Evolutionary conservation across 78 protist species (phyloP).

Genomic region (Blattamonas nauphoetae): DNA sequence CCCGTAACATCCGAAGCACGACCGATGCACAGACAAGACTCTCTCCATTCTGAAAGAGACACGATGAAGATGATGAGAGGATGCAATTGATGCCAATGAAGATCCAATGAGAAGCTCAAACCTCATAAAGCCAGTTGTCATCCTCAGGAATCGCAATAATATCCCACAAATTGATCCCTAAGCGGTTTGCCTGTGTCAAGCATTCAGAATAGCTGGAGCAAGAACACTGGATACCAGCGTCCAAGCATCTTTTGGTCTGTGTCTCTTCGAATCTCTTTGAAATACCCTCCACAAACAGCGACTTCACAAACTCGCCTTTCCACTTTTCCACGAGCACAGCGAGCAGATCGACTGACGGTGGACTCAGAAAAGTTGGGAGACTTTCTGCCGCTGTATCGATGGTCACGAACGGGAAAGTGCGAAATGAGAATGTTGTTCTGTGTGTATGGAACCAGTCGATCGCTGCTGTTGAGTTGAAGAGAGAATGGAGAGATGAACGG

Average conservation of each 20-base stretch:
- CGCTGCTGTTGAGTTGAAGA: background rate
- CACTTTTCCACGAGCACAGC: background rate
- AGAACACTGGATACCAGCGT: too few species aligned
- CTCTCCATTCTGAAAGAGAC: too few species aligned
- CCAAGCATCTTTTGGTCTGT: too few species aligned
- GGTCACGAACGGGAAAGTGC: background rate
- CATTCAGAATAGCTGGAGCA: background rate
- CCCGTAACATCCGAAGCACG: background rate
- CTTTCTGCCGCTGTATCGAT: background rate
- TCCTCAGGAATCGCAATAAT: background rate
- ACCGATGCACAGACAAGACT: background rate
- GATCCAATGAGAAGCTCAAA: background rate
- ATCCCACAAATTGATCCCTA: background rate
- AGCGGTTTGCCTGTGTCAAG: background rate
- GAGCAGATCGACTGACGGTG: too few species aligned
- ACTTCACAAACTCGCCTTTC: background rate
- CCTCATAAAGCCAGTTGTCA: background rate
- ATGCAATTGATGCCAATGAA: background rate
- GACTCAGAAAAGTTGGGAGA: background rate
- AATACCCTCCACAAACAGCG: background rate
- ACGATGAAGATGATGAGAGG: too few species aligned
- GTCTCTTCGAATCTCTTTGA: background rate
- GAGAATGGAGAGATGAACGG: background rate
- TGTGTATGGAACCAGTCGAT: background rate
- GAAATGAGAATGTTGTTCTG: background rate